Evolutionary conservation across 2,329 filamentous ascomycete species (phyloP).

Genomic region (Tolypocladium cylindrosporum): DNA sequence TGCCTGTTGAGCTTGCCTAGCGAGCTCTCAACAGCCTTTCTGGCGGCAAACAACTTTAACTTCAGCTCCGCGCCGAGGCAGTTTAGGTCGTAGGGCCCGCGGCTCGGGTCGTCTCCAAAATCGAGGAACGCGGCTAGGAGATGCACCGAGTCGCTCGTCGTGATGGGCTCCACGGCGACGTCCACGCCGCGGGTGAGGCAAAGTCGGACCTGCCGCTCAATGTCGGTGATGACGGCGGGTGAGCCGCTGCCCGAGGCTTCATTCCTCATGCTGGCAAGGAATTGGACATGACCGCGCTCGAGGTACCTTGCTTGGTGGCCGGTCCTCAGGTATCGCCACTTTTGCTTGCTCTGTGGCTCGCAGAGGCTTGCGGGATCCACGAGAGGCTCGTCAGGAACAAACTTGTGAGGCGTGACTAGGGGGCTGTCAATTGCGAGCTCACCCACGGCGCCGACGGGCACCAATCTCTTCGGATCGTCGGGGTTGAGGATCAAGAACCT

Average conservation of each 20-base stretch:
- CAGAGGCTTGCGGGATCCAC: conserved; percentile 12
- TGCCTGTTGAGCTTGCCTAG: conserved; percentile 20
- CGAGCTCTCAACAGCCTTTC: conserved; percentile 31
- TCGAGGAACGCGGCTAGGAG: conserved; percentile 40
- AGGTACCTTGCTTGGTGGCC: conserved; percentile 40
- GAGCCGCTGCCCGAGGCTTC: conserved; percentile 29
- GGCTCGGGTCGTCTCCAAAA: conserved; percentile 28
- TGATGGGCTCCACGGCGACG: conserved; percentile 37
- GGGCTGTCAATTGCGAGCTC: conserved; percentile 51
- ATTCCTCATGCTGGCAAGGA: conserved; percentile 33
- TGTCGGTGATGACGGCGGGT: conserved; percentile 28
- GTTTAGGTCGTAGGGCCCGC: conserved; percentile 26
- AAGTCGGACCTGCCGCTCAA: conserved; percentile 36
- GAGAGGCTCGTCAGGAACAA: conserved; percentile 18
- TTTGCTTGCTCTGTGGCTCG: conserved; percentile 12
- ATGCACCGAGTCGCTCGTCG: conserved; percentile 30
- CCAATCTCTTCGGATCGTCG: conserved; percentile 36
- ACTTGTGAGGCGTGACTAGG: conserved; percentile 22
- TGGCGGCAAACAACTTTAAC: conserved; percentile 32
- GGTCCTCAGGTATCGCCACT: conserved; percentile 35
- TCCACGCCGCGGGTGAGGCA: conserved; percentile 36
- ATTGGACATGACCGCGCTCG: conserved; percentile 37
- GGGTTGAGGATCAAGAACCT: conserved; percentile 44
- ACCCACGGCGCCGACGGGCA: conserved; percentile 44
- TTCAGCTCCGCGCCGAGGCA: conserved; percentile 28